Evolutionary conservation across 305 asterid genomes (phyloP).

Genomic region (Fraxinus sp.): DNA sequence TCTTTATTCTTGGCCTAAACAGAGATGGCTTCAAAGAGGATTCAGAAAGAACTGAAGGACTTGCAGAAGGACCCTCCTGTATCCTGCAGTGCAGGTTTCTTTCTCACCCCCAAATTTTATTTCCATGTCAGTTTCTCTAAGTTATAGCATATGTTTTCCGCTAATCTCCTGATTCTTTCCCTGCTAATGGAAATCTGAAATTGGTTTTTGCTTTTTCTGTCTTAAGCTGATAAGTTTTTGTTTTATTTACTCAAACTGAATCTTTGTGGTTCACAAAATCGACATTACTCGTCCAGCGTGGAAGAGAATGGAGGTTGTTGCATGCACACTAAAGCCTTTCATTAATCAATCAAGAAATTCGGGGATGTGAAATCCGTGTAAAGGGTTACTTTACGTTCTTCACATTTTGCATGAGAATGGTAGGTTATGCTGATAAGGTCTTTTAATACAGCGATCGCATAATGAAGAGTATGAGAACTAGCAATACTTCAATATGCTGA

Average conservation of each 20-base stretch:
- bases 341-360: not conserved
- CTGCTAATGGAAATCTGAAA: not conserved
- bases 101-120: not conserved
- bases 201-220: not conserved
- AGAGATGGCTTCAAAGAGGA: constrained; percentile 45
- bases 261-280: not conserved
- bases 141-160: not conserved
- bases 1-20: not conserved
- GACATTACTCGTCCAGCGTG: not conserved
- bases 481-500: not conserved
- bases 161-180: not conserved
- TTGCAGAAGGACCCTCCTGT: constrained; percentile 46
- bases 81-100: constrained; percentile 48
- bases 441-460: not conserved
- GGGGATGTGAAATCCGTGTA: not conserved
- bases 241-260: not conserved
- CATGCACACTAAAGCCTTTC: not conserved
- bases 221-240: not conserved
- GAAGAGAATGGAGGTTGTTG: not conserved
- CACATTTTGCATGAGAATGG: not conserved
- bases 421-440: not conserved
- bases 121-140: not conserved
- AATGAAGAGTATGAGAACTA: not conserved
- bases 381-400: not conserved
- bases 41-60: constrained; percentile 45